Percentiles rank a stretch among this genome's conserved stretches.
These are phyloP conservation scores for Ogataea wickerhamii DNA, from an alignment of 805 yeast species.

Conservation along the genomic window DNA sequence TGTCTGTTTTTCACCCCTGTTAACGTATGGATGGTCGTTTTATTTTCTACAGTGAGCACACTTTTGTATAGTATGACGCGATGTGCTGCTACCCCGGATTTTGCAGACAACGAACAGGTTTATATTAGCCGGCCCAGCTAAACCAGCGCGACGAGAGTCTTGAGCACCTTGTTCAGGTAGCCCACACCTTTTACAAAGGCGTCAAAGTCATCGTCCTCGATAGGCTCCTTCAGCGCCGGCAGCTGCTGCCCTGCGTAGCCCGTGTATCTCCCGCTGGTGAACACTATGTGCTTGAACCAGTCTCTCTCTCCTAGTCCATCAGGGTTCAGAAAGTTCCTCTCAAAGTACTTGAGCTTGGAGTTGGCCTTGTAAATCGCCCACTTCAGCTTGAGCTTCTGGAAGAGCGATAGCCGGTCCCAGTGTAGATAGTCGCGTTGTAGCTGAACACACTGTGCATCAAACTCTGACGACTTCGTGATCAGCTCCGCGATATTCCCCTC, in stretches of 20 bases:
- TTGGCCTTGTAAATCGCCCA: conserved; percentile 33
- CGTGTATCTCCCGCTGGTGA: conserved; percentile 56
- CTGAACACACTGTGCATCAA: conserved; percentile 24
- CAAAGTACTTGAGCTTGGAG: conserved; percentile 38
- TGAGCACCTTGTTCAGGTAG: conserved; percentile 15
- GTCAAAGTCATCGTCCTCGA: conserved; percentile 43
- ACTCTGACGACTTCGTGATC: conserved; percentile 18
- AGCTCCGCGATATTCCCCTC: conserved; percentile 26
- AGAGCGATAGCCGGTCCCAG: conserved; percentile 23
- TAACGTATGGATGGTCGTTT: too few relatives aligned
- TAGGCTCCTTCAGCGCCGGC: conserved; percentile 53
- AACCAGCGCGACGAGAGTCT: conserved; percentile 9
- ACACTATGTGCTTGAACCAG: conserved; percentile 60
- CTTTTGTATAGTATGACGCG: too few relatives aligned
- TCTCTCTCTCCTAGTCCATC: conserved; percentile 47
- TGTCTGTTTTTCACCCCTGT: too few relatives aligned
- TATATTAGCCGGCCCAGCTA: too few relatives aligned
- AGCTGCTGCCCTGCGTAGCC: conserved; percentile 58
- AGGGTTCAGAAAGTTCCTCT: conserved; percentile 42
- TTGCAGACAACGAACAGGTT: too few relatives aligned
- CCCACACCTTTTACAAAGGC: conserved; percentile 29
- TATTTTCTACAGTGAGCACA: too few relatives aligned
- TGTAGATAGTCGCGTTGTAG: conserved; percentile 22
- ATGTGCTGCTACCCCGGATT: too few relatives aligned
- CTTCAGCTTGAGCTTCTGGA: conserved; percentile 27